These are phyloP conservation scores for Diaporthe helianthi DNA, from an alignment of 2,329 filamentous ascomycete species.

Conservation along the genomic window DNA sequence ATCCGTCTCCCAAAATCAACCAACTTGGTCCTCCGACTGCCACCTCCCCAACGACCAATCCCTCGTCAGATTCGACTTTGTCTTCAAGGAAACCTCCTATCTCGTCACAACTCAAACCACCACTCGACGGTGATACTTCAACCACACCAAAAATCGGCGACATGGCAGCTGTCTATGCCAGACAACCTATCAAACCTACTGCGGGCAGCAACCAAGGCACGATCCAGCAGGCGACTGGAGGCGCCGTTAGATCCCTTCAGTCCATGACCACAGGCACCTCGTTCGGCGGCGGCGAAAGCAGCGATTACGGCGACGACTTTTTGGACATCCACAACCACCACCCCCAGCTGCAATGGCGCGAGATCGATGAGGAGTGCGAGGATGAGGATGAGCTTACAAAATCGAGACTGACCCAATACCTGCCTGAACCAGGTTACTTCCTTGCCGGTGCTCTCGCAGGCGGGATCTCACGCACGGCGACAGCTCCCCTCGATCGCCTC, in stretches of 20 bases:
- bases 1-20: conserved; percentile 33
- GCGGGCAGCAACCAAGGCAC: conserved; percentile 18
- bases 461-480: conserved; percentile 92
- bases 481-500: conserved; percentile 92
- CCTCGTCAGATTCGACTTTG: conserved; percentile 31
- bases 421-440: conserved; percentile 96
- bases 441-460: conserved; percentile 93
- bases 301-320: conserved; percentile 12
- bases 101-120: conserved; percentile 31
- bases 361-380: conserved; percentile 34
- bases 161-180: conserved; percentile 20
- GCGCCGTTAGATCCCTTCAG: conserved; percentile 7
- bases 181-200: conserved; percentile 15
- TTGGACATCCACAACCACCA: conserved; percentile 28
- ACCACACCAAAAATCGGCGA: not conserved
- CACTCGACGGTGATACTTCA: conserved; percentile 2
- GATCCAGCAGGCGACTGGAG: conserved; percentile 18
- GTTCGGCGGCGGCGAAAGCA: conserved; percentile 7
- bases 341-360: conserved; percentile 29
- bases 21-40: conserved; percentile 8
- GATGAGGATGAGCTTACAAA: conserved; percentile 48
- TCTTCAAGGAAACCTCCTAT: conserved; percentile 29
- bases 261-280: conserved; percentile 22
- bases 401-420: conserved; percentile 68
- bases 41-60: not conserved